phyloP scores from a whole-genome alignment of 768 basidiomycete species.

The Suillus subalutaceus region DNA sequence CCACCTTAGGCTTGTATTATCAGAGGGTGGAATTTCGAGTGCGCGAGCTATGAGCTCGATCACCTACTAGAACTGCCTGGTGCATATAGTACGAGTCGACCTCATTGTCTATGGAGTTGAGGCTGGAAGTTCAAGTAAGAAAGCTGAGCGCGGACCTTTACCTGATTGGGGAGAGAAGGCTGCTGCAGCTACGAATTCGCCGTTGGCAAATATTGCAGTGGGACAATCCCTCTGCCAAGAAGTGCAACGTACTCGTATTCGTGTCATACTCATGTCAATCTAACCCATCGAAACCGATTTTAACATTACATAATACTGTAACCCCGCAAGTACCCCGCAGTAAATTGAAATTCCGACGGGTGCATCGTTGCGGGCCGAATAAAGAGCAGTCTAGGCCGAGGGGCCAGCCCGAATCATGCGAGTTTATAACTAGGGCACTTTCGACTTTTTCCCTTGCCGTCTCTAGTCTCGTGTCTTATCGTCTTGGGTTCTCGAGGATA shows the following conservation, averaged over 20 bases:
- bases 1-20: slow-evolving; percentile 61
- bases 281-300: not conserved
- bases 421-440: slow-evolving; percentile 5
- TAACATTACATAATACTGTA: slow-evolving; percentile 2
- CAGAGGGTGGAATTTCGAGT: slow-evolving; percentile 72
- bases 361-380: not conserved
- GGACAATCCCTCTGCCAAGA: slow-evolving; percentile 87
- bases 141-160: slow-evolving; percentile 60
- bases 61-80: slow-evolving; percentile 79
- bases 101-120: slow-evolving; percentile 57
- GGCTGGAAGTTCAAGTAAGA: slow-evolving; percentile 2
- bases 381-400: not conserved
- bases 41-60: slow-evolving; percentile 82
- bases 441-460: not conserved
- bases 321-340: slow-evolving; percentile 7
- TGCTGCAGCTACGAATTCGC: slow-evolving; percentile 83
- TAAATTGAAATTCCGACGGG: slow-evolving; percentile 13
- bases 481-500: not conserved
- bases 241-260: slow-evolving; percentile 78
- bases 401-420: not conserved
- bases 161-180: slow-evolving; percentile 82
- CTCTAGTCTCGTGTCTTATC: not conserved
- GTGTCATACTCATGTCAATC: not conserved
- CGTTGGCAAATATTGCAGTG: slow-evolving; percentile 72
- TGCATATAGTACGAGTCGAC: slow-evolving; percentile 91